A percentile compares a stretch with the other conserved stretches of the same genome.
These are phyloP conservation scores for Coffea humblotiana DNA, from an alignment of 305 asterid species.

Conservation along the genomic window DNA sequence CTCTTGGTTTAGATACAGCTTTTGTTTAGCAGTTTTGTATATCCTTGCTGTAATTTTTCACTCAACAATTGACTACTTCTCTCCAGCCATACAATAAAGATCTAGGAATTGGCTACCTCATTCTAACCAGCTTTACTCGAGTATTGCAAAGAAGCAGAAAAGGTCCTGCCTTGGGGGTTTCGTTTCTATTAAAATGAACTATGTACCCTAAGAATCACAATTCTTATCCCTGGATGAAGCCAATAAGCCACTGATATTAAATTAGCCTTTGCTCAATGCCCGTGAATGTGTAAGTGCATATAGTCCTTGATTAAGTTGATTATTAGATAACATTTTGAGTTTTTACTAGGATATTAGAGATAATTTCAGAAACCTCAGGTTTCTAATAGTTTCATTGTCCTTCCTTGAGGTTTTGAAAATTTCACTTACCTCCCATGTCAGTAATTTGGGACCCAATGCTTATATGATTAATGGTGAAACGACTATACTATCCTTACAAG, in stretches of 20 bases:
- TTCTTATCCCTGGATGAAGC: not conserved
- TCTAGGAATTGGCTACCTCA: not conserved
- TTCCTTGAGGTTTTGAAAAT: too few species aligned
- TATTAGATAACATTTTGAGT: not conserved
- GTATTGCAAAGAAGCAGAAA: not conserved
- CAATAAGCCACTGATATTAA: not conserved
- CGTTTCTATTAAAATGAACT: not conserved
- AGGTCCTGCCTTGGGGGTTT: not conserved
- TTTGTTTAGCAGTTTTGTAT: not conserved
- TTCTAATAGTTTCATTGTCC: too few species aligned
- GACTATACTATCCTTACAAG: too few species aligned
- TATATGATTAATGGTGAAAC: too few species aligned
- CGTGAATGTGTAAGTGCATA: too few species aligned
- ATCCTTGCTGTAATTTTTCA: too few species aligned
- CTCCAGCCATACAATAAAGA: not conserved
- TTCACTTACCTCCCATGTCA: too few species aligned
- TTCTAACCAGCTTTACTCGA: not conserved
- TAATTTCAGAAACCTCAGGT: not conserved
- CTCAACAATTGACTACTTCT: not conserved
- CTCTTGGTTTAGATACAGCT: not conserved
- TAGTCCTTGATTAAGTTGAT: not conserved
- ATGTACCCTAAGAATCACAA: not conserved
- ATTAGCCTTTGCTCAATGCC: not conserved
- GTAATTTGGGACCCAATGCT: too few species aligned
- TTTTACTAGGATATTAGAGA: not conserved